Conservation (phyloP, 129 eudicot species). For the Centrapalus pauciflorus region DNA sequence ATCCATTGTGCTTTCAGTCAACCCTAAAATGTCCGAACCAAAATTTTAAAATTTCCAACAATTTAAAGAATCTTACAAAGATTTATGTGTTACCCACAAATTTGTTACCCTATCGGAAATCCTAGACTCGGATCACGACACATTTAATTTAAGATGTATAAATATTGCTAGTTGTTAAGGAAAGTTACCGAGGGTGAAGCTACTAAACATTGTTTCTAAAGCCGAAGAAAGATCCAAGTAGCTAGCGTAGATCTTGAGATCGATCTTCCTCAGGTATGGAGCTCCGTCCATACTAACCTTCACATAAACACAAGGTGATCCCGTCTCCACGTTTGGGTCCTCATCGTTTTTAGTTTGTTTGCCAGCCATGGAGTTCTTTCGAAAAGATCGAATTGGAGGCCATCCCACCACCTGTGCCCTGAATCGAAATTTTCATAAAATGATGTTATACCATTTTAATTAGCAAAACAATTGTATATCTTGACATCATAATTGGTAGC, state of each 20-base stretch:
- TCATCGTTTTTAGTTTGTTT: constrained; percentile 43
- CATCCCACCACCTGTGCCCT: constrained; percentile 81
- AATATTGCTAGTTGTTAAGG: neutral
- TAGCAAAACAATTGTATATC: neutral
- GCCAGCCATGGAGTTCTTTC: constrained; percentile 55
- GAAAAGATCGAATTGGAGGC: constrained; percentile 71
- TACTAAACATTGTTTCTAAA: constrained; percentile 67
- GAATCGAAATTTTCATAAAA: too few relatives aligned
- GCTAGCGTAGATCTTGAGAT: constrained; percentile 43
- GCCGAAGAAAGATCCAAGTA: constrained; percentile 55
- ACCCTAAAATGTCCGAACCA: constrained; percentile 27
- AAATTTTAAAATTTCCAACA: neutral
- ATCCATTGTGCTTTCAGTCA: constrained; percentile 42
- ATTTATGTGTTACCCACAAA: too few relatives aligned
- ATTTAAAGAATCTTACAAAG: neutral
- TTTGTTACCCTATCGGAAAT: too few relatives aligned
- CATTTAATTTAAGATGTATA: too few relatives aligned
- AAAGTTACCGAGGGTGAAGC: constrained; percentile 58
- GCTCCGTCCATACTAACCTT: constrained; percentile 88
- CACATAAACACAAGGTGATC: constrained; percentile 42
- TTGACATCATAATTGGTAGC: too few relatives aligned
- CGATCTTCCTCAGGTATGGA: constrained; percentile 70
- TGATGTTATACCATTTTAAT: too few relatives aligned
- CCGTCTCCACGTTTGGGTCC: constrained; percentile 33
- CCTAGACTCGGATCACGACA: too few relatives aligned